Conservation (phyloP, 331 rosid genomes). For the Erythrophleum ivorense region DNA sequence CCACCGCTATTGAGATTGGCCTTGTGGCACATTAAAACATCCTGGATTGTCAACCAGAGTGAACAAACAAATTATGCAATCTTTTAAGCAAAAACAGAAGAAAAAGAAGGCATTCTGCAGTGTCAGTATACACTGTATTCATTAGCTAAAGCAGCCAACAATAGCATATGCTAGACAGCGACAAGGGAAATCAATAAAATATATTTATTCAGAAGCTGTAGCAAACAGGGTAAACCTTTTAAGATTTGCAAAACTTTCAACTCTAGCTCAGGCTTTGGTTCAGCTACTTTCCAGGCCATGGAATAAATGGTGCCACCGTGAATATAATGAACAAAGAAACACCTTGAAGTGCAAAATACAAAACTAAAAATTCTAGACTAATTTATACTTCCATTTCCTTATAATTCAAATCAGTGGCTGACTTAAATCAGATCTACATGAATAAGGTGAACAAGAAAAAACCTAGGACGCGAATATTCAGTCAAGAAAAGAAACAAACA, state of each 20-base stretch:
- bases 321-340: conserved; percentile 17
- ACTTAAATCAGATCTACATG: conserved; percentile 52
- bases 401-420: conserved; percentile 21
- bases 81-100: not conserved
- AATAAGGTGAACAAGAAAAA: conserved; percentile 28
- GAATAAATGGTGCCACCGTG: conserved; percentile 10
- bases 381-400: not conserved
- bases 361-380: not conserved
- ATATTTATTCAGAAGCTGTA: not conserved
- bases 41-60: conserved; percentile 17
- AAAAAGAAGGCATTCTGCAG: not conserved
- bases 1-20: conserved; percentile 3
- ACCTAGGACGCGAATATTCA: not conserved
- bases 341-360: conserved; percentile 31
- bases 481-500: not conserved
- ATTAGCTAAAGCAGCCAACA: conserved; percentile 30
- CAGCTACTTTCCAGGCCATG: conserved; percentile 11
- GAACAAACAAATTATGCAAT: conserved; percentile 18
- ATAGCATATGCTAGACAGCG: not conserved
- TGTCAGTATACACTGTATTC: not conserved
- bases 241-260: not conserved
- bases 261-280: conserved; percentile 12
- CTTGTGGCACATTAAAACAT: conserved; percentile 1
- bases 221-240: not conserved
- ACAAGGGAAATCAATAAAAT: not conserved